Conservation (phyloP, 2,329 filamentous ascomycete species). For the Colletotrichum truncatum region DNA sequence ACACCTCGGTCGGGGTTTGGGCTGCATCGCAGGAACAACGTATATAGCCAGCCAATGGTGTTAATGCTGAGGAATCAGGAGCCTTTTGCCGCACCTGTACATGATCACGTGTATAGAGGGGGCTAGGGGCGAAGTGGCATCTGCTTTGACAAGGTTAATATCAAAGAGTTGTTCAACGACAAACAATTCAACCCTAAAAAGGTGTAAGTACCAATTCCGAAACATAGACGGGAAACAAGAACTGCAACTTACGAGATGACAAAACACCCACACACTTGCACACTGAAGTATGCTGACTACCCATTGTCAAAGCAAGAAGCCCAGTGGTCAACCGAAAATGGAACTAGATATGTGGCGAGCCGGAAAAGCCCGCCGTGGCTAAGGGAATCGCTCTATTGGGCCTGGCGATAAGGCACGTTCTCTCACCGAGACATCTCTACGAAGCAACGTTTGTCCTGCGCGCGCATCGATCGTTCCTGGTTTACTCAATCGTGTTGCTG, state of each 20-base stretch:
- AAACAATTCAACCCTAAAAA: neutral
- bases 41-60: too few species aligned
- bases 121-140: too few species aligned
- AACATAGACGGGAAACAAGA: neutral
- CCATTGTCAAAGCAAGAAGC: neutral
- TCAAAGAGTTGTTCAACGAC: neutral
- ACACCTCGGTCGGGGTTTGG: neutral
- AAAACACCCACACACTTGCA: neutral
- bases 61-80: too few species aligned
- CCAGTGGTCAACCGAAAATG: neutral
- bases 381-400: constrained; percentile 31
- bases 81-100: neutral
- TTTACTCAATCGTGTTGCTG: constrained; percentile 29
- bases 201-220: constrained; percentile 1
- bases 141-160: too few species aligned
- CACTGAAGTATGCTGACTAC: too few species aligned
- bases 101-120: neutral
- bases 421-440: constrained; percentile 20
- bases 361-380: neutral
- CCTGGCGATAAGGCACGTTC: constrained; percentile 28
- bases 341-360: constrained; percentile 7
- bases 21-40: neutral
- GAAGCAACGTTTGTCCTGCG: constrained; percentile 16
- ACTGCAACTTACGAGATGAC: neutral
- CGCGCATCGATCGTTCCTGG: constrained; percentile 8